phyloP scores from a whole-genome alignment of 371 early-diverging fungal species.

The Dichotomocladium elegans region DNA sequence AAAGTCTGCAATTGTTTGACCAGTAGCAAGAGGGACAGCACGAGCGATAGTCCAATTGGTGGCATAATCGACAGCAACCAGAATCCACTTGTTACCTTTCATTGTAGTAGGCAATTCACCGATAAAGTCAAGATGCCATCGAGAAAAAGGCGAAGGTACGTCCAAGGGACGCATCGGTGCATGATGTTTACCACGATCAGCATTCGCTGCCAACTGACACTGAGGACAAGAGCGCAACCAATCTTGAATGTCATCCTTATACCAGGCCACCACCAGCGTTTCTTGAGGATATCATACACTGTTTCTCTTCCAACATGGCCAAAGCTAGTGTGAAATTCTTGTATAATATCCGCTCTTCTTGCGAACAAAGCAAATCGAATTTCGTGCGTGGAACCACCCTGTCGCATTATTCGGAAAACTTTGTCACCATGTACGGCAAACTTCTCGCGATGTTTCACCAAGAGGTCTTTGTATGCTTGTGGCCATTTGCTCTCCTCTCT shows the following conservation, averaged over 20 bases:
- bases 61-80: no score
- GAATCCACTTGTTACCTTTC: no score
- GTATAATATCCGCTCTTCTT: constrained; percentile 2
- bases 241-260: constrained; percentile 5
- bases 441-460: no score
- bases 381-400: background rate
- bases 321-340: constrained; percentile 16
- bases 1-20: no score
- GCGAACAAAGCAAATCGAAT: no score
- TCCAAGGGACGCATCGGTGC: no score
- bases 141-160: constrained; percentile 30
- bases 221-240: constrained; percentile 16
- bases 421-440: background rate
- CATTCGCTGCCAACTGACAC: no score
- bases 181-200: no score
- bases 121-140: no score
- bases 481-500: background rate
- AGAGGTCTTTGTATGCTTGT: background rate
- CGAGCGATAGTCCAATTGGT: no score
- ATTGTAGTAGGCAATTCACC: no score
- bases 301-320: constrained; percentile 15
- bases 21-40: no score
- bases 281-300: constrained; percentile 9
- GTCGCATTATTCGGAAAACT: background rate
- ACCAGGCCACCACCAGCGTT: constrained; percentile 27